phyloP scores from a whole-genome alignment of 225 moss, liverwort and hornwort species.

The Marchantia paleacea region DNA sequence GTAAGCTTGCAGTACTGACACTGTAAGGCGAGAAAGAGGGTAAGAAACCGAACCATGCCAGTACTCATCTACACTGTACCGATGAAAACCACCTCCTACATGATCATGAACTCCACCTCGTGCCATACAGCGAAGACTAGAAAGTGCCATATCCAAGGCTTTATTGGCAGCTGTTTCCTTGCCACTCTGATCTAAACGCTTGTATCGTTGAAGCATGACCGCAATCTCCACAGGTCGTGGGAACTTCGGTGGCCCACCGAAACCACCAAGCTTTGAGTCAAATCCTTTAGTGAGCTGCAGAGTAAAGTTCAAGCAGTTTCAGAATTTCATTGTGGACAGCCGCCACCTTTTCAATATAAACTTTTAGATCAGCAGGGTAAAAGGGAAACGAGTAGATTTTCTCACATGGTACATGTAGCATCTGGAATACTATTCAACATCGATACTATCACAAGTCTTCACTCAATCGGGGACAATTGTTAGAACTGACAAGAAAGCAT shows the following conservation, averaged over 20 bases:
- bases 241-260: constrained; percentile 97
- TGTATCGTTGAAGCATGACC: constrained; percentile 75
- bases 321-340: too few species aligned
- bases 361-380: too few species aligned
- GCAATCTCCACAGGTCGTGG: constrained; percentile 93
- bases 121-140: constrained; percentile 79
- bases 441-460: too few species aligned
- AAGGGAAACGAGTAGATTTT: too few species aligned
- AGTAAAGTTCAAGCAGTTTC: neutral
- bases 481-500: too few species aligned
- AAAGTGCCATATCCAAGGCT: constrained; percentile 83
- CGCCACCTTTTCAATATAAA: too few species aligned
- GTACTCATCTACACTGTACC: constrained; percentile 96
- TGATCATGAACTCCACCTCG: constrained; percentile 96
- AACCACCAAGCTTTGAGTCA: constrained; percentile 86
- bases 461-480: too few species aligned
- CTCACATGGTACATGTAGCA: too few species aligned
- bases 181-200: constrained; percentile 81
- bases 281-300: constrained; percentile 91
- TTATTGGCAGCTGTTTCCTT: constrained; percentile 76
- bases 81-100: constrained; percentile 94
- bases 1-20: neutral
- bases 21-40: neutral
- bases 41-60: constrained; percentile 66
- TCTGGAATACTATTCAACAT: too few species aligned